phyloP scores from a whole-genome alignment of 768 basidiomycete genomes.

The Lyophyllum semitale region DNA sequence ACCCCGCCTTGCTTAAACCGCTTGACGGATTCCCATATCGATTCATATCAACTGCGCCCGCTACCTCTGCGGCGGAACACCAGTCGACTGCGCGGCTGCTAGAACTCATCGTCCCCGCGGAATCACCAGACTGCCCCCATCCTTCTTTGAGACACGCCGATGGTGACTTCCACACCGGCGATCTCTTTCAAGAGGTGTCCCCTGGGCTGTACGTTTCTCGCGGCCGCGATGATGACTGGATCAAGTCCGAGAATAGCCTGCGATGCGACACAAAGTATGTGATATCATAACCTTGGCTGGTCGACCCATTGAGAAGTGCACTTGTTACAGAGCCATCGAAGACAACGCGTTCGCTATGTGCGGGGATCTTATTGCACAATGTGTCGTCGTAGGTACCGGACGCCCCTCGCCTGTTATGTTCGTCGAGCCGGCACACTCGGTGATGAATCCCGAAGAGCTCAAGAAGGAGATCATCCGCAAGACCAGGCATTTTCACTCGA shows the following conservation, averaged over 20 bases:
- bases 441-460: slow-evolving; percentile 57
- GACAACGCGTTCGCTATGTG: slow-evolving; percentile 73
- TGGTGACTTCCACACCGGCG: slow-evolving; percentile 71
- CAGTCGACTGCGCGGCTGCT: slow-evolving; percentile 50
- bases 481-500: slow-evolving; percentile 70
- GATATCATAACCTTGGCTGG: background rate
- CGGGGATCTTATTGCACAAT: slow-evolving; percentile 64
- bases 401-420: slow-evolving; percentile 78
- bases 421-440: slow-evolving; percentile 55
- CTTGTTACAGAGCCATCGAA: slow-evolving; percentile 61
- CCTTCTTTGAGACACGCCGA: slow-evolving; percentile 49
- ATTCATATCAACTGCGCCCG: slow-evolving; percentile 58
- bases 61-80: slow-evolving; percentile 38
- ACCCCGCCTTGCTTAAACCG: slow-evolving; percentile 54
- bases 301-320: slow-evolving; percentile 7
- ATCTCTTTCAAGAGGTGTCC: slow-evolving; percentile 58
- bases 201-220: slow-evolving; percentile 55
- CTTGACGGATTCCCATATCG: slow-evolving; percentile 66
- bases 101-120: slow-evolving; percentile 59
- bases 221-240: slow-evolving; percentile 73
- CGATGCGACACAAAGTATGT: slow-evolving; percentile 69
- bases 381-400: slow-evolving; percentile 76
- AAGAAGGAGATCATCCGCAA: slow-evolving; percentile 74
- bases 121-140: slow-evolving; percentile 63
- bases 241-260: slow-evolving; percentile 66